Percentiles rank a stretch among this genome's conserved stretches.
phyloP scores from a whole-genome alignment of 345 rosid genomes.

The Bruguiera gymnorhiza region DNA sequence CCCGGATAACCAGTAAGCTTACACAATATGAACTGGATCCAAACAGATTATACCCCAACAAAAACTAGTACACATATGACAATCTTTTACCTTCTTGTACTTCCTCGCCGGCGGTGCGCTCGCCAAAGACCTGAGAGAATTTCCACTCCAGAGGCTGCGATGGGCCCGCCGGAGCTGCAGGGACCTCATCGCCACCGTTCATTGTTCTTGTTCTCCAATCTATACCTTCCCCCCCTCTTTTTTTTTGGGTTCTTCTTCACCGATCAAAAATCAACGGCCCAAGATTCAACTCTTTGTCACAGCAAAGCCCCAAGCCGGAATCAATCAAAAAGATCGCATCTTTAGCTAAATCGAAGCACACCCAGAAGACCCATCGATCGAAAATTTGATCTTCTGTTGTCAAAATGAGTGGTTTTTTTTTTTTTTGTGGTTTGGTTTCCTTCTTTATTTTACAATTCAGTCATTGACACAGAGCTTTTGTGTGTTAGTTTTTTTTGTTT shows the following conservation, averaged over 20 bases:
- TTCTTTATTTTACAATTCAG: not conserved
- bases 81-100: constrained; percentile 25
- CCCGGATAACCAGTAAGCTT: not conserved
- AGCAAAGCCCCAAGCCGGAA: not conserved
- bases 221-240: not conserved
- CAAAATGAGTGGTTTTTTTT: constrained; percentile 1
- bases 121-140: constrained; percentile 33
- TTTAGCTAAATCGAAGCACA: not conserved
- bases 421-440: not conserved
- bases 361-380: not conserved
- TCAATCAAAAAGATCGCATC: constrained; percentile 1
- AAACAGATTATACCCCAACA: not conserved
- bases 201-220: constrained; percentile 3
- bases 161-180: constrained; percentile 6
- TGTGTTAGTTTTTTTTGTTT: not conserved
- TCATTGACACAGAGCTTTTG: not conserved
- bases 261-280: not conserved
- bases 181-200: constrained; percentile 22
- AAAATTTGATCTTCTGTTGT: not conserved
- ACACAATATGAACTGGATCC: not conserved
- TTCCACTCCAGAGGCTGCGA: constrained; percentile 29
- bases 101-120: constrained; percentile 31
- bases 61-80: not conserved
- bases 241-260: not conserved
- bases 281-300: not conserved